Evolutionary conservation across 2,329 filamentous ascomycete species (phyloP), one percentile per base, ranked within the genome.

Genomic region (Hypoxylon sp.): DNA sequence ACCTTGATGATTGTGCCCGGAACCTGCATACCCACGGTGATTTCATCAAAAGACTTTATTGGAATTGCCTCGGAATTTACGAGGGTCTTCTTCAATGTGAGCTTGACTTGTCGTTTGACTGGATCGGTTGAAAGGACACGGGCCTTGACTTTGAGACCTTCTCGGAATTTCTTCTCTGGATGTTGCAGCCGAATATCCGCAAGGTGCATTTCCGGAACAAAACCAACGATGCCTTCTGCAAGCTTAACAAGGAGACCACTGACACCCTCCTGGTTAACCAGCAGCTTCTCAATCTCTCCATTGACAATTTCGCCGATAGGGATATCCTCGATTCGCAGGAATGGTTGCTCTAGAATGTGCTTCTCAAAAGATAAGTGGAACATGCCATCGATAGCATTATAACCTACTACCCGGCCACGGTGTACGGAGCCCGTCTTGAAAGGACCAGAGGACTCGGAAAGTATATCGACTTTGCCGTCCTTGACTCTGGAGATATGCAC

Each of bases 131-230:
- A 97, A 30, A 99, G 82, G 27, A 99, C 93, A 67, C 95, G 88
- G 20, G 92, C 92, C 73, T 93, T 97, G 70, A 99, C 90, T 58
- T 91, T 88, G 80, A 93, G 88, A 1, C 94, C 94, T 78, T 95
- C 93, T 68, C 92, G 89, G 81, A 98, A 99, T 78, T 98, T 98
- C 84, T 95, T 97, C 80, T 99, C 96, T 0, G 96, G 96, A 76
- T 98, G 92, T 77, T 96, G 92, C 25, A 99, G 85, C 68, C 90
- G 90, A 13, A 96, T 88, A 78, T 99, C 97, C 50, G 96, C 91
- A 74, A 99, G 85, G 78, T 99, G 97, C 77, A 91, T 90, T 76
- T 95, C 92, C 2, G 94, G 89, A 2, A 98, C 94, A 64, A 97
- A 87, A n/a, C 94, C 96, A 56, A 89, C 91, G 72, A 99, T 94